These are phyloP conservation scores for Effrenium voratum DNA, from an alignment of 73 alveolate genomes.

Conservation along the genomic window DNA sequence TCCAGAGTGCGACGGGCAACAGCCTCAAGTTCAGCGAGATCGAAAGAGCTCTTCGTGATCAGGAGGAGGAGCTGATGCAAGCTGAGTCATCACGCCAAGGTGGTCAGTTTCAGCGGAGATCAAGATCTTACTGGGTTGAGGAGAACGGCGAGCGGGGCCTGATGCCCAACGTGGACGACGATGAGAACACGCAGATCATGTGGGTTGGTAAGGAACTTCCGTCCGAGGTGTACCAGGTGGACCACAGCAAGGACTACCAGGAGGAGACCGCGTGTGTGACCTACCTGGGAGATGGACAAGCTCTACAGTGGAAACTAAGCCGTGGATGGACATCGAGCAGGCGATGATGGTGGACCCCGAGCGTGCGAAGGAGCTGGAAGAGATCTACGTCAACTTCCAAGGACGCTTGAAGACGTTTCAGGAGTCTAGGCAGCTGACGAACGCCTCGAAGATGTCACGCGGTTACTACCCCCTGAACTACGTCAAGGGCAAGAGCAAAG, in stretches of 20 bases:
- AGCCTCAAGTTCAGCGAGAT: background rate
- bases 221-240: background rate
- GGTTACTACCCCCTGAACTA: conserved; percentile 5
- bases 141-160: conserved; percentile 26
- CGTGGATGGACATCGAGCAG: conserved; percentile 36
- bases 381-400: conserved; percentile 3
- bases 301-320: conserved; percentile 15
- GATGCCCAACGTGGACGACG: background rate
- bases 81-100: background rate
- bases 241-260: no score
- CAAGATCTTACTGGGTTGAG: conserved; percentile 35
- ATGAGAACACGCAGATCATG: background rate
- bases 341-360: background rate
- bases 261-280: background rate
- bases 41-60: conserved; percentile 52
- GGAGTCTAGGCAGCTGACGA: background rate
- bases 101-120: background rate
- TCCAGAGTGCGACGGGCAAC: background rate
- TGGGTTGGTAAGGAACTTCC: conserved; percentile 17
- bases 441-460: background rate
- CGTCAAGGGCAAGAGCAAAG: background rate
- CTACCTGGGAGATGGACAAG: background rate
- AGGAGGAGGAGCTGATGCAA: conserved; percentile 19
- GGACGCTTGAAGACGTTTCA: background rate
- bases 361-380: background rate